phyloP scores from a whole-genome alignment of 257 asterid genomes.

The Primulina tabacum region DNA sequence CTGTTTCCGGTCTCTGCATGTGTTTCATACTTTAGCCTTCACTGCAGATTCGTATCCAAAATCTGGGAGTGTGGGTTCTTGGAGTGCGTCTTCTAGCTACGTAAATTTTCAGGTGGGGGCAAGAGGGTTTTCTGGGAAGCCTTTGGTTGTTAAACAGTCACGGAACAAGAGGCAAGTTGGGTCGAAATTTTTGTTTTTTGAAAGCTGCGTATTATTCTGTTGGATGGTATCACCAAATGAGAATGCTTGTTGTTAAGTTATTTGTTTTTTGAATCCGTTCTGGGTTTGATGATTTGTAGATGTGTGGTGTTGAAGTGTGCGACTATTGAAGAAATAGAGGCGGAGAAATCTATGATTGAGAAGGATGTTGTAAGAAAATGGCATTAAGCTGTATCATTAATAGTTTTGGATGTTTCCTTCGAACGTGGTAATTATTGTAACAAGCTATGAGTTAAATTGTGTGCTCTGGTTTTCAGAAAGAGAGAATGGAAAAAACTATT shows the following conservation, averaged over 20 bases:
- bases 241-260: not conserved
- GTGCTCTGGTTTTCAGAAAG: slow-evolving; percentile 44
- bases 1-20: not conserved
- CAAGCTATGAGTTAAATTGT: slow-evolving; percentile 11
- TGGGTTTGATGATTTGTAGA: slow-evolving; percentile 39
- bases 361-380: slow-evolving; percentile 60
- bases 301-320: slow-evolving; percentile 63
- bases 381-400: not conserved
- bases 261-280: not conserved
- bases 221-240: slow-evolving; percentile 12
- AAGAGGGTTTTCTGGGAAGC: slow-evolving; percentile 39
- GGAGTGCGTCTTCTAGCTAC: slow-evolving; percentile 67
- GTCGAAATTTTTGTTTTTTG: not conserved
- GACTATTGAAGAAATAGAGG: slow-evolving; percentile 86
- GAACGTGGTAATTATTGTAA: not conserved
- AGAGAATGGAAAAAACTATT: slow-evolving; percentile 88
- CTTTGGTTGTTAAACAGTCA: slow-evolving; percentile 30
- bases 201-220: slow-evolving; percentile 5
- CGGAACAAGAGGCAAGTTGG: slow-evolving; percentile 47
- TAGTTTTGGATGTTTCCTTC: not conserved
- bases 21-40: slow-evolving; percentile 5
- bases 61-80: slow-evolving; percentile 34
- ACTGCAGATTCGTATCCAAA: slow-evolving; percentile 42
- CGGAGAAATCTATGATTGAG: slow-evolving; percentile 74
- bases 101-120: slow-evolving; percentile 44